phyloP scores from a whole-genome alignment of 495 filamentous ascomycete genomes.

The Aspergillus incahuasiensis region DNA sequence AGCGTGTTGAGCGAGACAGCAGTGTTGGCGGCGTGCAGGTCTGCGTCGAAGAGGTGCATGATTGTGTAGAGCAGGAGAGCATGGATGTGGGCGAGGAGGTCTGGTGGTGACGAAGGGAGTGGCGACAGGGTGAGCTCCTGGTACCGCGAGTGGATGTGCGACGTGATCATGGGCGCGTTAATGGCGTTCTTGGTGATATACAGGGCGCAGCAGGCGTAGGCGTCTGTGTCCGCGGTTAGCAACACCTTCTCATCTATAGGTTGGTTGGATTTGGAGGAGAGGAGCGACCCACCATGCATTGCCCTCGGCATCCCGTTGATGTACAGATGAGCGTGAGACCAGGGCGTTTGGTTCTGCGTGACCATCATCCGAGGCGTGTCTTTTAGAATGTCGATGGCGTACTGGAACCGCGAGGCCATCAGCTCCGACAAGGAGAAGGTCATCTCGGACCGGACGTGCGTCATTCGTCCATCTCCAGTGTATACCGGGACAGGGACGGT shows the following conservation, averaged over 20 bases:
- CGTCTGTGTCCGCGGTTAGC: conserved; percentile 29
- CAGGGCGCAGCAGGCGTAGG: conserved; percentile 44
- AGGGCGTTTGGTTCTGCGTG: conserved; percentile 41
- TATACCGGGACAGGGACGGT: neutral
- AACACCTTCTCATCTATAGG: neutral
- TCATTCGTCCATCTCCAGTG: neutral
- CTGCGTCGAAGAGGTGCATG: conserved; percentile 54
- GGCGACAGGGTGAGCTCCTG: conserved; percentile 32
- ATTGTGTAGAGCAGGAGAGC: conserved; percentile 37
- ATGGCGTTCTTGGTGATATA: conserved; percentile 42
- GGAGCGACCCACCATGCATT: conserved; percentile 39
- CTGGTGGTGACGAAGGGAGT: conserved; percentile 22
- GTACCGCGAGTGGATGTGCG: conserved; percentile 35
- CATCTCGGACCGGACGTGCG: conserved; percentile 5
- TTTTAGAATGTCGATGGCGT: conserved; percentile 39
- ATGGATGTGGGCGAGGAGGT: conserved; percentile 29
- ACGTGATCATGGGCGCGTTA: conserved; percentile 41
- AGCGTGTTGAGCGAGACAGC: conserved; percentile 34
- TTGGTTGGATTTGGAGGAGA: neutral
- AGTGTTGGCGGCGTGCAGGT: conserved; percentile 42
- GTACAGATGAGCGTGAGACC: conserved; percentile 47
- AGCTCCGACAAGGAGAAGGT: conserved; percentile 17
- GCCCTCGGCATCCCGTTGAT: conserved; percentile 39
- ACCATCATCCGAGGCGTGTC: conserved; percentile 44
- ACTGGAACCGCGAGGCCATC: conserved; percentile 35